Conservation (phyloP, 768 basidiomycete species). For the Termitomyces eurrhizus region DNA sequence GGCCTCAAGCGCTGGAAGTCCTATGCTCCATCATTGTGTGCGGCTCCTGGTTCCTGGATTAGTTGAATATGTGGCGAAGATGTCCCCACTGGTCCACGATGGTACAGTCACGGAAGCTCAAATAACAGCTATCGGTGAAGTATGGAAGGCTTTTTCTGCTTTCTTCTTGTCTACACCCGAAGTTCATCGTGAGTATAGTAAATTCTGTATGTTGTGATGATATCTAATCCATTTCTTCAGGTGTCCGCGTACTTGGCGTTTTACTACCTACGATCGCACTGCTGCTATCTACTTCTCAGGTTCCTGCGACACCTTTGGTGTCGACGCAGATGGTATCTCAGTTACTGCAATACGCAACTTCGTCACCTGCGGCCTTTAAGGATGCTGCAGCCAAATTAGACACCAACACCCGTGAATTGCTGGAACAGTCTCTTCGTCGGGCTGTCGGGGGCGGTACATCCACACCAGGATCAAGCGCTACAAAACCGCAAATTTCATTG, state of each 20-base stretch:
- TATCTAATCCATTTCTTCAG: conserved; percentile 32
- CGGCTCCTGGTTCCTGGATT: conserved; percentile 74
- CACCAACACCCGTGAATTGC: conserved; percentile 45
- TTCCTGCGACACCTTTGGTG: conserved; percentile 42
- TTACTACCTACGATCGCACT: conserved; percentile 74
- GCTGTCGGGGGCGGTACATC: conserved; percentile 52
- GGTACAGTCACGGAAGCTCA: conserved; percentile 52
- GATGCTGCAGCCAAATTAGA: conserved; percentile 74
- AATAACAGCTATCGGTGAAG: conserved; percentile 64
- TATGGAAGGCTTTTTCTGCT: conserved; percentile 74
- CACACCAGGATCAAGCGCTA: conserved; percentile 25
- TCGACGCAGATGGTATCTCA: conserved; percentile 55
- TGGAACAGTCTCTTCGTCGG: conserved; percentile 79
- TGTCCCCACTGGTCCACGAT: conserved; percentile 60
- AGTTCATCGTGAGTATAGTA: conserved; percentile 51
- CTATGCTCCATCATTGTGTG: conserved; percentile 66
- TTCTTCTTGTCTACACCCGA: conserved; percentile 56
- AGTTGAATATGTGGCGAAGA: conserved; percentile 73
- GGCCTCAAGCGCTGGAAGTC: conserved; percentile 63
- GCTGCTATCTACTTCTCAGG: conserved; percentile 53
- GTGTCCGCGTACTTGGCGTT: conserved; percentile 62
- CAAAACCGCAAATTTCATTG: conserved; percentile 77
- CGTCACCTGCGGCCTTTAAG: conserved; percentile 75
- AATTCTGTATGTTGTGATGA: background rate
- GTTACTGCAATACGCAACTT: conserved; percentile 67